These are phyloP conservation scores for Skeletonema potamos DNA, from an alignment of 108 stramenopile species.

Conservation along the genomic window DNA sequence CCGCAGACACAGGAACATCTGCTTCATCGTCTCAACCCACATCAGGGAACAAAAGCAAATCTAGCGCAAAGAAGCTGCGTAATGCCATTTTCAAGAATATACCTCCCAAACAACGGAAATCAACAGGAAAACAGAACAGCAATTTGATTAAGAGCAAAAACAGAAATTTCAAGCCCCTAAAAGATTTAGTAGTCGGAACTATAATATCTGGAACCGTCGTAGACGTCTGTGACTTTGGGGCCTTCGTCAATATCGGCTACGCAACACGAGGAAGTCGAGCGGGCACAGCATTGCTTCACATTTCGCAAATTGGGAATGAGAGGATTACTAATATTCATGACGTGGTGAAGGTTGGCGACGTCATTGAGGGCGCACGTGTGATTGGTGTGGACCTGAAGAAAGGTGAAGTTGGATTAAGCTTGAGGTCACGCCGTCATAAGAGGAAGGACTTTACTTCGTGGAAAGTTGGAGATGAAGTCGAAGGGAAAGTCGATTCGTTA, in stretches of 20 bases:
- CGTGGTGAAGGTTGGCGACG: slow-evolving; percentile 24
- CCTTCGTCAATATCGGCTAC: slow-evolving; percentile 42
- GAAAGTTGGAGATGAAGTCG: slow-evolving; percentile 33
- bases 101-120: neutral
- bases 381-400: slow-evolving; percentile 28
- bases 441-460: slow-evolving; percentile 15
- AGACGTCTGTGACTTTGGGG: slow-evolving; percentile 40
- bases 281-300: slow-evolving; percentile 45
- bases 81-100: neutral
- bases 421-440: slow-evolving; percentile 28
- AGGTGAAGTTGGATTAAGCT: slow-evolving; percentile 37
- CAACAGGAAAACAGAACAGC: neutral
- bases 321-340: slow-evolving; percentile 24
- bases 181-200: slow-evolving; percentile 38
- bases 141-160: neutral
- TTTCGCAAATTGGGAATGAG: slow-evolving; percentile 39
- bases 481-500: slow-evolving; percentile 29
- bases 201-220: slow-evolving; percentile 30
- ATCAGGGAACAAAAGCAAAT: neutral
- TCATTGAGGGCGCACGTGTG: slow-evolving; percentile 29
- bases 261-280: slow-evolving; percentile 30
- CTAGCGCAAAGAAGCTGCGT: neutral
- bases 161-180: slow-evolving; percentile 30
- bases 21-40: neutral
- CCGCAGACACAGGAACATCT: neutral